Evolutionary conservation across 208 protist genomes (phyloP).

Genomic region (Ichthyophonus hoferi): DNA sequence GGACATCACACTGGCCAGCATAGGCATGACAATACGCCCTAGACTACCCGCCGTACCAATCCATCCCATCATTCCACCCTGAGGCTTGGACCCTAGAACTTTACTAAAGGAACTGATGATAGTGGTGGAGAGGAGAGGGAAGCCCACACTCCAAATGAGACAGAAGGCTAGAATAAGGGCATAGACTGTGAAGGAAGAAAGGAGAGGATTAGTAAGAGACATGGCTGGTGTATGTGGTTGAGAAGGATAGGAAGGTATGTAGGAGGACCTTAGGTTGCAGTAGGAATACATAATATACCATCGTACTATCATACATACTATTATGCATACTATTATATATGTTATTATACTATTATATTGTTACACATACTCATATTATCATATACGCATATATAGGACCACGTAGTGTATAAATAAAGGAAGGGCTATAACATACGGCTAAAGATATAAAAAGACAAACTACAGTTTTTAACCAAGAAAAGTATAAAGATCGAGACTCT

Average conservation of each 20-base stretch:
- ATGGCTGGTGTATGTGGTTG: not conserved
- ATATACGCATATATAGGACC: too few species aligned
- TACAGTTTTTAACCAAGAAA: too few species aligned
- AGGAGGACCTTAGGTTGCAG: too few species aligned
- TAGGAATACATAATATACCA: too few species aligned
- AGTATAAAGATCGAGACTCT: too few species aligned
- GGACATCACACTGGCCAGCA: not conserved
- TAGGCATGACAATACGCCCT: conserved; percentile 17
- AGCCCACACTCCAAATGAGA: conserved; percentile 26
- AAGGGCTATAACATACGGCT: too few species aligned
- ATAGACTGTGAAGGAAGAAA: not conserved
- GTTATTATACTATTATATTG: too few species aligned
- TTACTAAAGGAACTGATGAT: conserved; percentile 27
- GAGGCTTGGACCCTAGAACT: conserved; percentile 25
- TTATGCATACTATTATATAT: too few species aligned
- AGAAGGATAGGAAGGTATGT: not conserved
- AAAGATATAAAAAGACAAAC: too few species aligned
- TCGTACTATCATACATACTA: too few species aligned
- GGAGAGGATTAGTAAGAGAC: not conserved
- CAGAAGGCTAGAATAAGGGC: not conserved
- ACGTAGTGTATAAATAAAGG: too few species aligned
- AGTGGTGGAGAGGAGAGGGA: conserved; percentile 20
- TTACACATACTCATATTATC: too few species aligned
- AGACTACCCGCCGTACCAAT: conserved; percentile 29
- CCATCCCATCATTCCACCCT: conserved; percentile 40